A percentile compares a stretch with the other conserved stretches of the same genome.
These are phyloP conservation scores for Hypoxylon rickii DNA, from an alignment of 495 filamentous ascomycete genomes.

Conservation along the genomic window DNA sequence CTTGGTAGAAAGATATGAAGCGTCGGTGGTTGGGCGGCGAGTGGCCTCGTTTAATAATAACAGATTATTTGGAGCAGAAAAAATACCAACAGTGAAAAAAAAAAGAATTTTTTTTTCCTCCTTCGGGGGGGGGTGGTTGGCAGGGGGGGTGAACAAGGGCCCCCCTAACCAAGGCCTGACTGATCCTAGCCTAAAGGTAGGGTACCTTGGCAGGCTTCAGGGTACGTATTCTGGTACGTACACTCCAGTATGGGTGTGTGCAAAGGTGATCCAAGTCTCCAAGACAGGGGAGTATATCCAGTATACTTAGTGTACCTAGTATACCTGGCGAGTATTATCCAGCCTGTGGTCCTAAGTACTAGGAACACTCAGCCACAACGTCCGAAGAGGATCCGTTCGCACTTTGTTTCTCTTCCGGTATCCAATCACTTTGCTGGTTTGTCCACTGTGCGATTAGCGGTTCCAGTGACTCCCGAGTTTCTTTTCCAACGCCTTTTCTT, in stretches of 20 bases:
- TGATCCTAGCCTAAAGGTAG: slow-evolving; percentile 36
- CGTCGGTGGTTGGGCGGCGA: slow-evolving; percentile 35
- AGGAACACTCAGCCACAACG: slow-evolving; percentile 36
- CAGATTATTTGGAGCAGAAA: slow-evolving; percentile 27
- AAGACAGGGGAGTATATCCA: slow-evolving; percentile 28
- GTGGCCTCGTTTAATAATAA: slow-evolving; percentile 36
- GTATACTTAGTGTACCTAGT: slow-evolving; percentile 1
- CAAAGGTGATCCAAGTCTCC: slow-evolving; percentile 2
- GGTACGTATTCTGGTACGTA: slow-evolving; percentile 20
- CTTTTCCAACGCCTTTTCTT: not conserved
- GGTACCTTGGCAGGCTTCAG: slow-evolving; percentile 26
- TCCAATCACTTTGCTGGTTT: slow-evolving; percentile 21
- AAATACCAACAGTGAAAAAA: slow-evolving; percentile 14
- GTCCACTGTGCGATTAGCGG: slow-evolving; percentile 22
- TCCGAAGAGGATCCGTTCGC: slow-evolving; percentile 34
- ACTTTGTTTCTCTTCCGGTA: slow-evolving; percentile 37
- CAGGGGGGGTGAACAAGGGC: not conserved
- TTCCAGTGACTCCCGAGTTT: slow-evolving; percentile 3
- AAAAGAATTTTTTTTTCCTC: slow-evolving; percentile 33
- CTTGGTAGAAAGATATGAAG: slow-evolving; percentile 28
- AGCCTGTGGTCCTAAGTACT: slow-evolving; percentile 2
- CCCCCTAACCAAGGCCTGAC: slow-evolving; percentile 21
- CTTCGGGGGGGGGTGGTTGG: slow-evolving; percentile 7
- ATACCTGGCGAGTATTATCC: slow-evolving; percentile 22
- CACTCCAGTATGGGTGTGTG: slow-evolving; percentile 14